Evolutionary conservation across 192 early-diverging fungal species (phyloP), one percentile per base, ranked within the genome.

Genomic region (Mortierella alpina): DNA sequence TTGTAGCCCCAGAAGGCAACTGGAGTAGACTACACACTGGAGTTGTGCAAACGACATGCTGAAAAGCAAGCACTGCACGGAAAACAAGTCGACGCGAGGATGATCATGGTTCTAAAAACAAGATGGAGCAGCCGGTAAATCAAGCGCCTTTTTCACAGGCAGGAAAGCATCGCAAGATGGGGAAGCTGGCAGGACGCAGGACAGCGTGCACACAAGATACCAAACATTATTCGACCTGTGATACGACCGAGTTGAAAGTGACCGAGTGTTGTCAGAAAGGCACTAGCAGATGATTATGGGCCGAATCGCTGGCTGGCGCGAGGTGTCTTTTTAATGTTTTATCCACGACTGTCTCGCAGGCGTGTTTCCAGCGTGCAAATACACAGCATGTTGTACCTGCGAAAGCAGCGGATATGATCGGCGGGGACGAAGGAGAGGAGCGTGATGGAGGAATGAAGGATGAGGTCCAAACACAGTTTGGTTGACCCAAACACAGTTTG

Each of bases 401-500:
- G 53, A 55, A 22, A 57, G 14, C 2, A 57, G 55, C 59, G 59
- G 23, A 61, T 61, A 5, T 14, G 49, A n/a, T 11, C 22, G 52
- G 53, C 12, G 14, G 42, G 72, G 8, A 31, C 20, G 48, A 55
- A 53, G 7, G 54, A 46, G 22, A 48, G 48, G 18, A 14, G 72
- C 12, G 20, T 41, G 49, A 20, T 63, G 52, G 71, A 55, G 47
- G 7, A 22, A 31, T 31, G 31, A 31, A 3, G 48, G 66, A 76
- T 68, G 66, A 63, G 74, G 74, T 76, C 74, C 74, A 69, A 76
- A 76, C 74, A 76, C 74, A 76, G 74, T 76, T 76, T 66, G 61
- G 55, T 68, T 76, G 74, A 76, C 74, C 74, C 66, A 76, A 76
- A 76, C 74, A 76, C 74, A 76, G 74, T 76, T 76, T 76, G 74